Evolutionary conservation across 148 eudicot genomes (phyloP), one percentile per base, ranked within the genome.

Genomic region (Euryodendron excelsum): DNA sequence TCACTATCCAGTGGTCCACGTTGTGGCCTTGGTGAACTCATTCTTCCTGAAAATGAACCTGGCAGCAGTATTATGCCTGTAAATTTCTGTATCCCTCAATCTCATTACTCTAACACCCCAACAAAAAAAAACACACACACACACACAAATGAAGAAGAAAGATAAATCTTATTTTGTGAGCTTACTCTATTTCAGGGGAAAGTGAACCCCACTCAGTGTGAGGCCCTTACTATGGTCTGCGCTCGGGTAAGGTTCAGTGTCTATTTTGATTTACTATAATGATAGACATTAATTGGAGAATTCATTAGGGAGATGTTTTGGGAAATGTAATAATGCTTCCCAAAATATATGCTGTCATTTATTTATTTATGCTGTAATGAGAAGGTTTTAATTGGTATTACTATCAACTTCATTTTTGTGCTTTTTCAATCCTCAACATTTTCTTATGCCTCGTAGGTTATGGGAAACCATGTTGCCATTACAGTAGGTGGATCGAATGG

Each of bases 11-110:
- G 99, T 89, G 99, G 99, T 71, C 99, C 99, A 55, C 94, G 99
- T 1, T 96, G 99, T 78, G 99, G 99, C 78, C 93, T 96, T 73
- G 99, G 99, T 39, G 99, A 96, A 86, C 89, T 96, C 71, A 90
- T 89, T 79, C 98, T 96, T 85, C 99, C 99, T 68, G 99, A 96
- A 86, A 96, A 96, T 91, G 99, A 96, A 86, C 99, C 99, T 50
- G 99, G 99, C 64, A 96, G 99, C 98, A 96, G 99, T 84, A 96
- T 96, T 77, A 96, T 96, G 99, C 99, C 99, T 82, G 99, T 96
- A 93, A 86, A 41, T 50, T 56, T 41, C 44, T 79, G 77, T 72
- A 31, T 48, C 65, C 41, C 20, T 66, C 44, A 25, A 23, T 73
- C 74, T 30, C 55, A 36, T 55, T 68, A 30, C 39, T 0, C 12